Conservation (phyloP, 2,329 filamentous ascomycete species). For the Exophiala sp. region DNA sequence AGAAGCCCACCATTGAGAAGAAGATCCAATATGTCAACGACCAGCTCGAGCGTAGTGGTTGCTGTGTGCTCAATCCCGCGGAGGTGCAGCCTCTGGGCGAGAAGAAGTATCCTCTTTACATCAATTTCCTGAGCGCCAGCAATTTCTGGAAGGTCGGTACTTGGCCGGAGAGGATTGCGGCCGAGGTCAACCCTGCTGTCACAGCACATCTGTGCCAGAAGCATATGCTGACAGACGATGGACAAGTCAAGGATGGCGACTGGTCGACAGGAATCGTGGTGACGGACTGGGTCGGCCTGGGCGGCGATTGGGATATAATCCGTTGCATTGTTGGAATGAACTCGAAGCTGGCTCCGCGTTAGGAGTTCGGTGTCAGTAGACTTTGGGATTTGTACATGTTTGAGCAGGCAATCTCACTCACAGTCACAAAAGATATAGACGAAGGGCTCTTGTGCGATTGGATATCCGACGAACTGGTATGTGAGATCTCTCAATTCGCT, state of each 20-base stretch:
- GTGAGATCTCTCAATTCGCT: no score
- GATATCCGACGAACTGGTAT: no score
- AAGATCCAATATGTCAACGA: slow-evolving; percentile 73
- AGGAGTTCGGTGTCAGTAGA: no score
- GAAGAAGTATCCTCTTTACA: slow-evolving; percentile 63
- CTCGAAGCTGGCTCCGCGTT: slow-evolving; percentile 47
- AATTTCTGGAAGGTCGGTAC: slow-evolving; percentile 92
- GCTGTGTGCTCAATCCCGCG: slow-evolving; percentile 46
- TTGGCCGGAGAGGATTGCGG: slow-evolving; percentile 91
- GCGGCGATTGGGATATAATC: slow-evolving; percentile 87
- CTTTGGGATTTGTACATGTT: no score
- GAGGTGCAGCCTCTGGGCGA: slow-evolving; percentile 34
- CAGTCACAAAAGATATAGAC: no score
- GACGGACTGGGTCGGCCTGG: slow-evolving; percentile 85
- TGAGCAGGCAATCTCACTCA: no score
- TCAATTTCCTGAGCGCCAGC: slow-evolving; percentile 87
- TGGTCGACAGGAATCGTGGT: slow-evolving; percentile 84
- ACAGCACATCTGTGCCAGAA: slow-evolving; percentile 56
- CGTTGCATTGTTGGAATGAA: slow-evolving; percentile 91
- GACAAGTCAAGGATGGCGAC: slow-evolving; percentile 54
- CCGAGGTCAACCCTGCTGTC: slow-evolving; percentile 77
- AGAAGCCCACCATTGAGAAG: slow-evolving; percentile 69
- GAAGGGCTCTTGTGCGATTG: no score
- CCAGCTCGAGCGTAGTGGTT: slow-evolving; percentile 64
- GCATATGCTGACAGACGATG: slow-evolving; percentile 40